A percentile compares a stretch with the other conserved stretches of the same genome.
phyloP scores from a whole-genome alignment of 2,329 filamentous ascomycete species.

The Pseudocercospora musae region DNA sequence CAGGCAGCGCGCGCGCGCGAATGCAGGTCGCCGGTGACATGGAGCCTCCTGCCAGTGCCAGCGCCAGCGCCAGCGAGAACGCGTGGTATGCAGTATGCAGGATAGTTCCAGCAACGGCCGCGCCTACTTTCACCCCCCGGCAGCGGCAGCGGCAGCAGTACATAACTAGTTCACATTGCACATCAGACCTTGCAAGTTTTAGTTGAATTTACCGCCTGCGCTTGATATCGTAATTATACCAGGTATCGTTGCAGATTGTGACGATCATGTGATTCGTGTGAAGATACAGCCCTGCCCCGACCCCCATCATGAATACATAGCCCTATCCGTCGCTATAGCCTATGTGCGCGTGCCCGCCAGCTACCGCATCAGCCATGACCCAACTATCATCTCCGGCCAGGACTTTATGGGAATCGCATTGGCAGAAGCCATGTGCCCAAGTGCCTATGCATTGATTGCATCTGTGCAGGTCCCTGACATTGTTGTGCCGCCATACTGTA shows the following conservation, averaged over 20 bases:
- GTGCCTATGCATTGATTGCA: background rate
- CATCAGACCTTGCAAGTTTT: too few relatives aligned
- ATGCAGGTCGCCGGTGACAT: background rate
- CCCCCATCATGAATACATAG: background rate
- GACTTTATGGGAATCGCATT: background rate
- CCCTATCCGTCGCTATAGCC: background rate
- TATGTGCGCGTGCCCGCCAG: background rate
- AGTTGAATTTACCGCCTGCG: too few relatives aligned
- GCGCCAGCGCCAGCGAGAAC: too few relatives aligned
- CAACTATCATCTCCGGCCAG: background rate
- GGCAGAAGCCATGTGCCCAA: background rate
- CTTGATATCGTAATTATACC: background rate
- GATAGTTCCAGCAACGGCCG: background rate
- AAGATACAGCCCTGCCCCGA: too few relatives aligned
- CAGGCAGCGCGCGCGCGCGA: too few relatives aligned
- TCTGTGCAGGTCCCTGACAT: background rate
- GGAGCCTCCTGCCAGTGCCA: background rate
- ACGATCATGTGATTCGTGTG: background rate
- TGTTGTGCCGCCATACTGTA: background rate
- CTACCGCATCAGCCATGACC: background rate
- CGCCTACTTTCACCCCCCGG: background rate
- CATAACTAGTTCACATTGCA: too few relatives aligned
- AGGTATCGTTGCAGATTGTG: too few relatives aligned
- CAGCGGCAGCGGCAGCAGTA: background rate
- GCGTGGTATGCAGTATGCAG: background rate